Evolutionary conservation across 805 yeast genomes (phyloP).

Genomic region (Wickerhamomyces sydowiorum): DNA sequence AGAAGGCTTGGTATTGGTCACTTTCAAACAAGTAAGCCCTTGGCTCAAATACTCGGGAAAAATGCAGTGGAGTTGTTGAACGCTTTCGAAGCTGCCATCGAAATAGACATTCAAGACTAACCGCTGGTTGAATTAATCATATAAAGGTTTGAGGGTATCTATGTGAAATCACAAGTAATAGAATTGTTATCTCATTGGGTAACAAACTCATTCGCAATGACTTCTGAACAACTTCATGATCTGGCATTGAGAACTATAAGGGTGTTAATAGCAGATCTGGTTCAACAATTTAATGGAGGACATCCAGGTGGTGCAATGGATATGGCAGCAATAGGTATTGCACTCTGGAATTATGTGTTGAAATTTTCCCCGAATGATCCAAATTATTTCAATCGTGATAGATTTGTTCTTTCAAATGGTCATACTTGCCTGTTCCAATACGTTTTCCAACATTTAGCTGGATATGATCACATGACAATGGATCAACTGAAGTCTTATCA

Average conservation of each 20-base stretch:
- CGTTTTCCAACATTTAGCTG: constrained; percentile 24
- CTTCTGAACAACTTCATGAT: constrained; percentile 17
- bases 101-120: too few relatives aligned
- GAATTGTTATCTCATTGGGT: too few relatives aligned
- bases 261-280: constrained; percentile 27
- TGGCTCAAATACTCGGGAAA: too few relatives aligned
- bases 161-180: too few relatives aligned
- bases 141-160: too few relatives aligned
- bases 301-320: constrained; percentile 38
- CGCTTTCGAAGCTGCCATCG: too few relatives aligned
- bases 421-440: constrained; percentile 32
- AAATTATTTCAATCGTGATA: constrained; percentile 30
- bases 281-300: constrained; percentile 30
- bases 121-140: too few relatives aligned
- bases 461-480: constrained; percentile 28
- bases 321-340: constrained; percentile 34
- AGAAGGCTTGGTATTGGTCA: too few relatives aligned
- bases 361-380: constrained; percentile 26
- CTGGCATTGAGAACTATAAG: constrained; percentile 26
- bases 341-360: constrained; percentile 30
- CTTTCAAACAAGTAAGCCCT: too few relatives aligned
- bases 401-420: constrained; percentile 33
- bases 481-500: constrained; percentile 31
- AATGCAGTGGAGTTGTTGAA: too few relatives aligned
- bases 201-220: neutral